Evolutionary conservation across 352 stramenopile species (phyloP).

Genomic region (Phytophthora litchii): DNA sequence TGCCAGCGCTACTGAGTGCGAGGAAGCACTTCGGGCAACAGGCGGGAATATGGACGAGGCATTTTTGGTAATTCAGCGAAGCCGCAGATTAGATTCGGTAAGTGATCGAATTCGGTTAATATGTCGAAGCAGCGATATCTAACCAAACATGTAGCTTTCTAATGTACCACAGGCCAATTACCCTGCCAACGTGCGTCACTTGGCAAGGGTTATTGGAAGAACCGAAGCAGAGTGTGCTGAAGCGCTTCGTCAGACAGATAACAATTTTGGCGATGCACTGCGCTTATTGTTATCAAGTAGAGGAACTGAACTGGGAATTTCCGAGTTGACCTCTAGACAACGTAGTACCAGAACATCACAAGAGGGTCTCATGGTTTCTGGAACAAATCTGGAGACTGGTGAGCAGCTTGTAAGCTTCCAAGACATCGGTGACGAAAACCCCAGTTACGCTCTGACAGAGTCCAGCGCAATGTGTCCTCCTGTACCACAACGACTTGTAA

Average conservation of each 20-base stretch:
- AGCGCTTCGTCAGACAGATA: conserved; percentile 54
- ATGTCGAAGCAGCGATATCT: background rate
- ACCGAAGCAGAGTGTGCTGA: conserved; percentile 60
- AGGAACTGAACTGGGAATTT: conserved; percentile 39
- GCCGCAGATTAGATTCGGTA: conserved; percentile 16
- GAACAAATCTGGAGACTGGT: background rate
- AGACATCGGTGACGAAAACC: conserved; percentile 81
- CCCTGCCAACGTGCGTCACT: conserved; percentile 46
- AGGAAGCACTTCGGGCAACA: conserved; percentile 45
- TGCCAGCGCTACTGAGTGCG: conserved; percentile 38
- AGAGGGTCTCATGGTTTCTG: background rate
- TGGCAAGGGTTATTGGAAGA: conserved; percentile 57
- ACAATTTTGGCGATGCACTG: conserved; percentile 59
- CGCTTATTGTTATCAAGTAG: conserved; percentile 58
- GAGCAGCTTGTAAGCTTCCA: conserved; percentile 57
- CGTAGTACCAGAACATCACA: background rate
- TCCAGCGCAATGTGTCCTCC: conserved; percentile 45
- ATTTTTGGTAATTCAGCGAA: conserved; percentile 27
- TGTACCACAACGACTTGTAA: conserved; percentile 19
- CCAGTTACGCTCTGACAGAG: conserved; percentile 74
- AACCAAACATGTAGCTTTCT: conserved; percentile 8
- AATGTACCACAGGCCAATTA: conserved; percentile 32
- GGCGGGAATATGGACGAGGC: conserved; percentile 41
- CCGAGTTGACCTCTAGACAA: conserved; percentile 14
- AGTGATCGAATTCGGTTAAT: conserved; percentile 2